Base-by-base conservation (phyloP, 163 green algal genomes). In the Chlorella variabilis region DNA sequence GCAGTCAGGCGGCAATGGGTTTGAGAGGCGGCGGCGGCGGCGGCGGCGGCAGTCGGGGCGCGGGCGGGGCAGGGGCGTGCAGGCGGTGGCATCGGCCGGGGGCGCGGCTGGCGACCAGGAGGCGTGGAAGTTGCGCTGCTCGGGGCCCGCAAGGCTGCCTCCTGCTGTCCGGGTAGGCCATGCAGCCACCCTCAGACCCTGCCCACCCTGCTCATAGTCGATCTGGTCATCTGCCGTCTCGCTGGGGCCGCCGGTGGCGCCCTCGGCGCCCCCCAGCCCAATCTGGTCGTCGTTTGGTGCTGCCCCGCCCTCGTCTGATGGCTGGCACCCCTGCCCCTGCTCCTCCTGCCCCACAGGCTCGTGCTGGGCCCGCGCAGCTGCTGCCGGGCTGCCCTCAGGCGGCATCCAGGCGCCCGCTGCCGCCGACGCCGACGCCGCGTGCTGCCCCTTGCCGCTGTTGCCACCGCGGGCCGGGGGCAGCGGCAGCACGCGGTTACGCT, bases 391-490 rank as follows among this genome's bases (percentile, higher is more conserved):
- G 39, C 34, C 66, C 3, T 25, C 66, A 25, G 66, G 38, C 8
- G 66, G 66, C 38, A 74, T 56, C 68, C 68, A 61, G 9, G 41
- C 41, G n/a, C 42, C n/a, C n/a, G n/a, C 23, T n/a, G 66, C 36
- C 66, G 66, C 66, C 27, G 39, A 27, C 27, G 25, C 45, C 38
- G 25, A 27, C 66, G 25, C 39, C 38, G 17, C 25, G 17, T 66
- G 70, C 70, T 63, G 70, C 70, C 51, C 71, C 51, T 68, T 36
- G 71, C 51, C 29, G 51, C 51, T n/a, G 51, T n/a, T 29, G 17
- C 4, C 23, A 38, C 71, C 51, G 51, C 51, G 71, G 34, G 71
- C 51, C 3, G 51, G 34, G 51, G 71, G 71, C 51, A 54, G 51
- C 71, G 39, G 51, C 34, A 38, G 71, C 51, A 25, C 71, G 71